Base-by-base conservation (phyloP, 176 grass and related monocot genomes). In the Raddia guianensis region DNA sequence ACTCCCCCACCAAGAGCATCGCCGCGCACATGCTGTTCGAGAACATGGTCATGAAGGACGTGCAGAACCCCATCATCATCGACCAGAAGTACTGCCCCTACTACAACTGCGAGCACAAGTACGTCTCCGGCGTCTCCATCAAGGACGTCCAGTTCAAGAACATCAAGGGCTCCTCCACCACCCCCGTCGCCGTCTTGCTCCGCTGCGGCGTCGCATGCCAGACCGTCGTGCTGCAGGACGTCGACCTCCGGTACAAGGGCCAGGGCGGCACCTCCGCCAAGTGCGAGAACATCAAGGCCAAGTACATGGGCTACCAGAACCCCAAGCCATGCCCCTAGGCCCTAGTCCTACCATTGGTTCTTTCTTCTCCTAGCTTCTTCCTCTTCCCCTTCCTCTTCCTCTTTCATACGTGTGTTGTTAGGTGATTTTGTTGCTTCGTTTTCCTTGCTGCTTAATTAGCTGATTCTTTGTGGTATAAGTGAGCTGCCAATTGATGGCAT, bases 11-110 rank as follows among this genome's bases (percentile, higher is more conserved):
- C 8, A 73, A 32, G 49, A 93, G 84, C 72, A 11, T 40, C 0
- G 88, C 80, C 5, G 52, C 54, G 0, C 89, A 93, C 82, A 83
- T 97, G 61, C 59, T 82, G 0, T 97, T 91, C 35, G 77, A 93
- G 80, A 87, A 93, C 43, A 61, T 93, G 3, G 2, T 68, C 0
- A 97, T 93, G 93, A 70, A 82, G 2, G 70, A 91, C 48, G 93
- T 93, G 3, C 45, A 59, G 20, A 85, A 93, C 57, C 90, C 93
- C 6, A 91, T 93, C 80, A 80, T 93, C 80, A 89, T 97, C 49
- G 93, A 97, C 75, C 90, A 97, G 73, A 87, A 75, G 11, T 93
- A 93, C 68, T 97, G 93, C 54, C 94, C 94, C 10, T 78, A 89
- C 45, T 79, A 82, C 51, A 68, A 77, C 8, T 97, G 94, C 55